Percentiles rank a stretch among this genome's conserved stretches.
These are phyloP conservation scores for Odontarrhena argentea DNA, from an alignment of 345 rosid genomes.

Conservation along the genomic window DNA sequence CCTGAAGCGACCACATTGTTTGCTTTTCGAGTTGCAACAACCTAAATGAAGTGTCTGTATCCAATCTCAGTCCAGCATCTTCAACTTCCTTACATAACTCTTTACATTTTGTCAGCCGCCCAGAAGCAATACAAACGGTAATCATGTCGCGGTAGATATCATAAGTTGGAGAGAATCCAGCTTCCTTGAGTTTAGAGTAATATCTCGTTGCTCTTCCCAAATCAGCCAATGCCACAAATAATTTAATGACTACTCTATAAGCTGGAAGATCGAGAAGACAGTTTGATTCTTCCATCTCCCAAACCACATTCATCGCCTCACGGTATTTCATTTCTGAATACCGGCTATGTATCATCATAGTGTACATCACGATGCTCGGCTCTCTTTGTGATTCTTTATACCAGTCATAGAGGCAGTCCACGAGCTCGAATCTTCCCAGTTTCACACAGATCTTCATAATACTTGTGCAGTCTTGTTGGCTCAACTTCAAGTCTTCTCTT, in stretches of 20 bases:
- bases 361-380: conserved; percentile 75
- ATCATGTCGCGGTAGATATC: conserved; percentile 65
- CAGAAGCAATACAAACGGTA: conserved; percentile 51
- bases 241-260: conserved; percentile 73
- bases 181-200: conserved; percentile 80
- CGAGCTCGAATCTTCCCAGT: conserved; percentile 56
- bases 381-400: conserved; percentile 59
- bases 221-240: conserved; percentile 76
- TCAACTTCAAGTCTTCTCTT: conserved; percentile 65
- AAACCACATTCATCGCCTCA: conserved; percentile 79
- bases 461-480: conserved; percentile 76
- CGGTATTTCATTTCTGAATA: conserved; percentile 58
- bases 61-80: conserved; percentile 72
- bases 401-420: conserved; percentile 70
- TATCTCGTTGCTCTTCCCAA: conserved; percentile 70
- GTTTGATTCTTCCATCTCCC: conserved; percentile 83
- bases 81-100: conserved; percentile 72
- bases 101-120: conserved; percentile 70
- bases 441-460: conserved; percentile 80
- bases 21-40: conserved; percentile 47
- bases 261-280: conserved; percentile 86
- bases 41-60: conserved; percentile 39
- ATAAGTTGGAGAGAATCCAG: conserved; percentile 76
- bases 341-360: conserved; percentile 76
- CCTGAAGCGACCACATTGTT: conserved; percentile 32